These are phyloP conservation scores for Besnoitia besnoiti DNA, from an alignment of 169 alveolate species.

Conservation along the genomic window DNA sequence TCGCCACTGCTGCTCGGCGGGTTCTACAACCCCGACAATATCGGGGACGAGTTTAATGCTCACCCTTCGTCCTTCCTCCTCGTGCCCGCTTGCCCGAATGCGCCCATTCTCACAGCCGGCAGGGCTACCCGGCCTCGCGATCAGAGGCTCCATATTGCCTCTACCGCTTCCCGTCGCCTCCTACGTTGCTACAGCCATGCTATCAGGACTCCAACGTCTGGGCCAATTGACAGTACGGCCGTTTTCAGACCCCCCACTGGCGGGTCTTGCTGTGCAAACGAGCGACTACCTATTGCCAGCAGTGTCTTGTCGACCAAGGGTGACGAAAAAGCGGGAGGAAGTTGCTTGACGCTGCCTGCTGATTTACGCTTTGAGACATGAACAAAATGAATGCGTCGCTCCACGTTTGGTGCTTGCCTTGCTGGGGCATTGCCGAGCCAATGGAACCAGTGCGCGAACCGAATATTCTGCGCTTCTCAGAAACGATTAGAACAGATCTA, in stretches of 20 bases:
- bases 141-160: background rate
- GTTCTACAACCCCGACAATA: background rate
- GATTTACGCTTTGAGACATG: too few species aligned
- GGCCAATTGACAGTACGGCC: background rate
- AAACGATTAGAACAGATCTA: too few species aligned
- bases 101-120: background rate
- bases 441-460: too few species aligned
- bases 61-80: conserved; percentile 8
- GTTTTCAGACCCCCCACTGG: background rate
- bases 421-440: too few species aligned
- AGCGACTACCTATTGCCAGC: too few species aligned
- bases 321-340: too few species aligned
- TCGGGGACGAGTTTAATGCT: background rate
- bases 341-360: too few species aligned
- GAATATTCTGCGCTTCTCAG: too few species aligned
- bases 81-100: background rate
- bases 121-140: background rate
- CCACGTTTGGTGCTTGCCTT: too few species aligned
- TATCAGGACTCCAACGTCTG: background rate
- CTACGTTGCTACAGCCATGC: background rate
- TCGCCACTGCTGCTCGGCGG: background rate
- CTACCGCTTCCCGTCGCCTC: background rate
- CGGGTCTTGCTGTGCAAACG: too few species aligned
- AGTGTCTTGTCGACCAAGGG: too few species aligned
- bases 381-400: too few species aligned